Base-by-base conservation (phyloP, 495 filamentous ascomycete genomes). In the Aspergillus taichungensis region DNA sequence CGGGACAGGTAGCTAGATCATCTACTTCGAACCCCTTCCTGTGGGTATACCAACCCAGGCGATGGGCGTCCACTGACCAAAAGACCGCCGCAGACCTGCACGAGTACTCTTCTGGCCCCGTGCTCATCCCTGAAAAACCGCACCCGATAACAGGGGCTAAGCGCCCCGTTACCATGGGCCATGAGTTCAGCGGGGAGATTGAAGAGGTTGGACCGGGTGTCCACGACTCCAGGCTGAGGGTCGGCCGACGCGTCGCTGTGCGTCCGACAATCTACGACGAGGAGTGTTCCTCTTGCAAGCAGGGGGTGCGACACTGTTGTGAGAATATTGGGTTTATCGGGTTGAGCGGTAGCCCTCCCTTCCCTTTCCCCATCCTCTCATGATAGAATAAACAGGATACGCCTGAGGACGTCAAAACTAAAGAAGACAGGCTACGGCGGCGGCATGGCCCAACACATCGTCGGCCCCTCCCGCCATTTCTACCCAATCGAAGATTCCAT, bases 251-350 rank as follows among this genome's bases (percentile, higher is more conserved):
- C n/a, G 80, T 83, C 9, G 67, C 59, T 5, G 67, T 83, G 5
- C 71, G 74, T 52, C 80, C 80, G 6, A 81, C 75, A 50, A 69
- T 82, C 8, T 78, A 69, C 33, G 77, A 81, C 53, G 74, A 71
- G 3, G 72, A 63, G 2, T 83, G 80, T 53, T 56, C 55, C 2
- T 62, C 73, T 4, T 85, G 79, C 47, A 42, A 57, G 28, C 61
- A 67, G 5, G 74, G 74, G 6, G 58, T 68, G 13, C 57, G 68
- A 42, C 79, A 83, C 48, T 75, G 72, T 50, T 83, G 80, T 54
- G 66, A 74, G 42, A 75, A 60, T 28, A 62, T 75, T 31, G 80
- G 80, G 1, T 82, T 83, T 52, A 65, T 84, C 29, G 79, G 80
- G 10, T 62, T 75, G 41, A 78, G 75, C 38, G 68, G 76, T 71